Conservation (phyloP, 352 stramenopile genomes). For the Globisporangium apiculatum region DNA sequence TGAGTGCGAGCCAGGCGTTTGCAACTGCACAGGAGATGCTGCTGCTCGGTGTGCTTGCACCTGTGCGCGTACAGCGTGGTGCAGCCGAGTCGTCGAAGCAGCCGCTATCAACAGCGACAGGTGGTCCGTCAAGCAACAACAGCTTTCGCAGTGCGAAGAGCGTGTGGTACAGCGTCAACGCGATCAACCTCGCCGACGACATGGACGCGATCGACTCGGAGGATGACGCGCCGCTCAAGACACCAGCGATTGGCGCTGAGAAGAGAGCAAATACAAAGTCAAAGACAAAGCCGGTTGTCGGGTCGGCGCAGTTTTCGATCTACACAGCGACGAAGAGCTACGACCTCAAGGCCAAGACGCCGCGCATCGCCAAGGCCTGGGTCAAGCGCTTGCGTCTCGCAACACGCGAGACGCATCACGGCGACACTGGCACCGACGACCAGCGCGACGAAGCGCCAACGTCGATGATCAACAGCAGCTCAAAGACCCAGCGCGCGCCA, state of each 20-base stretch:
- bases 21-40: slow-evolving; percentile 73
- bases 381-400: slow-evolving; percentile 59
- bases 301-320: slow-evolving; percentile 83
- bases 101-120: neutral
- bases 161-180: slow-evolving; percentile 77
- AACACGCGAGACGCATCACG: slow-evolving; percentile 22
- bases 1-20: slow-evolving; percentile 57
- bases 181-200: slow-evolving; percentile 64
- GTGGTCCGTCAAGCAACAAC: slow-evolving; percentile 1
- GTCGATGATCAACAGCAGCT: slow-evolving; percentile 15
- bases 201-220: slow-evolving; percentile 49
- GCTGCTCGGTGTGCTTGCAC: slow-evolving; percentile 55
- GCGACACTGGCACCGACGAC: slow-evolving; percentile 12
- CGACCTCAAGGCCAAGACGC: slow-evolving; percentile 73
- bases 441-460: slow-evolving; percentile 22
- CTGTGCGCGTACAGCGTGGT: slow-evolving; percentile 18
- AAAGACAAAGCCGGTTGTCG: slow-evolving; percentile 13
- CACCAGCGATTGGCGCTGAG: neutral
- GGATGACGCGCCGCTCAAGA: slow-evolving; percentile 26
- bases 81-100: slow-evolving; percentile 14
- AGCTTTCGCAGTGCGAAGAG: slow-evolving; percentile 75
- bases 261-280: slow-evolving; percentile 11
- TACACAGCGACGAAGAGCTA: slow-evolving; percentile 83
- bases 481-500: slow-evolving; percentile 25
- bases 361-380: slow-evolving; percentile 66